Base-by-base conservation (phyloP, 2,329 filamentous ascomycete species). In the Penicillium paneum region DNA sequence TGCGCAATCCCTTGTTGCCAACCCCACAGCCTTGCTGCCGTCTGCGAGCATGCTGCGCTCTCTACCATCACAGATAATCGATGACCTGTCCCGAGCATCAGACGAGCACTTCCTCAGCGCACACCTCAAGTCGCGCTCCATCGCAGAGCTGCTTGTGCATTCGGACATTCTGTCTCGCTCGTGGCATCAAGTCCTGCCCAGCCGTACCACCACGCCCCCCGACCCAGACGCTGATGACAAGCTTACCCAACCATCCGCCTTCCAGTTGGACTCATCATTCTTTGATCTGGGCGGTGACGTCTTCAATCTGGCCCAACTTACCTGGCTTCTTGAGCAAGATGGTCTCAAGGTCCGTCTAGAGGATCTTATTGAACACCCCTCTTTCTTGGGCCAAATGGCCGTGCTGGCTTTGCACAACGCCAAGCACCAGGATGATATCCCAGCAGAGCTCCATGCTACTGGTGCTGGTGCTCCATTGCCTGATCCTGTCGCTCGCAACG, bases 271-370 rank as follows among this genome's bases (percentile, higher is more conserved):
- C 38, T 71, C 72, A 0, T 75, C 72, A 2, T 76, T 76, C 64
- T 76, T 75, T 52, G 69, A 72, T 3, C 67, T 75, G 3, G 73
- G 73, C 4, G 74, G 74, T 8, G 74, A 76, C 40, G 66, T 77
- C 29, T 71, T 76, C 59, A 70, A 69, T 19, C 65, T 77, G 46
- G 75, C 71, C 2, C 73, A 75, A 32, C 61, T 76, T 6, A 68
- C 68, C n/a, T 75, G 73, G 67, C 64, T 76, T 1, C 64, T 76
- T 4, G 70, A 75, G 41, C 69, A 74, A 56, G 71, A 76, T 54
- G 72, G 71, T 7, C 67, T 74, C 44, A 68, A 69, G 42, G 67
- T 76, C 3, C 65, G 66, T 3, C 60, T 76, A 0, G 74, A 76
- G 41, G 72, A 75, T 49, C 64, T 76, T 13, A 70, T 76, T 12